These are phyloP conservation scores for Boletus fagicola DNA, from an alignment of 768 basidiomycete species.

Conservation along the genomic window DNA sequence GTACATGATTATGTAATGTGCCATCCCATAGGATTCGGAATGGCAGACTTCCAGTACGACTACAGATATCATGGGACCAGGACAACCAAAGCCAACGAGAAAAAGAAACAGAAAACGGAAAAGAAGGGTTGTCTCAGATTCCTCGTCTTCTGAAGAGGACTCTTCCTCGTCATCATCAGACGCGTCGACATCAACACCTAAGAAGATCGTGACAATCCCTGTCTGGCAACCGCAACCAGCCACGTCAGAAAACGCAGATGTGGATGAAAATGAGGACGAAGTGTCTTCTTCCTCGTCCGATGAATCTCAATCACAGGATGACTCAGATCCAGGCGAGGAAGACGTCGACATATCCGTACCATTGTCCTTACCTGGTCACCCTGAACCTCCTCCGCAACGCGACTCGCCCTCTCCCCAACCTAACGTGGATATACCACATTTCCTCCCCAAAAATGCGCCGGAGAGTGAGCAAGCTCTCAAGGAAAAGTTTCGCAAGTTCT, in stretches of 20 bases:
- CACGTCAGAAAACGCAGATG: background rate
- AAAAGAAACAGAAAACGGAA: constrained; percentile 56
- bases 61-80: constrained; percentile 22
- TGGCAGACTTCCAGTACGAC: background rate
- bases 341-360: background rate
- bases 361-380: background rate
- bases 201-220: constrained; percentile 11
- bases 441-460: constrained; percentile 43
- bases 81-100: constrained; percentile 35
- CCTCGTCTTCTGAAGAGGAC: constrained; percentile 40
- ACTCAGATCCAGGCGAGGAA: constrained; percentile 3
- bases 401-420: constrained; percentile 29
- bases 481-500: constrained; percentile 75
- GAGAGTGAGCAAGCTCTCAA: constrained; percentile 55
- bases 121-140: constrained; percentile 45
- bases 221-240: constrained; percentile 3
- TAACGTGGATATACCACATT: constrained; percentile 48
- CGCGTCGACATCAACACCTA: constrained; percentile 13
- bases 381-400: constrained; percentile 9
- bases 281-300: constrained; percentile 22
- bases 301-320: constrained; percentile 7
- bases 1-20: no score
- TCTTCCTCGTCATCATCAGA: constrained; percentile 24
- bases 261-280: constrained; percentile 9
- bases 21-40: no score